Base-by-base conservation (phyloP, 768 basidiomycete species). In the Suillus clintonianus region DNA sequence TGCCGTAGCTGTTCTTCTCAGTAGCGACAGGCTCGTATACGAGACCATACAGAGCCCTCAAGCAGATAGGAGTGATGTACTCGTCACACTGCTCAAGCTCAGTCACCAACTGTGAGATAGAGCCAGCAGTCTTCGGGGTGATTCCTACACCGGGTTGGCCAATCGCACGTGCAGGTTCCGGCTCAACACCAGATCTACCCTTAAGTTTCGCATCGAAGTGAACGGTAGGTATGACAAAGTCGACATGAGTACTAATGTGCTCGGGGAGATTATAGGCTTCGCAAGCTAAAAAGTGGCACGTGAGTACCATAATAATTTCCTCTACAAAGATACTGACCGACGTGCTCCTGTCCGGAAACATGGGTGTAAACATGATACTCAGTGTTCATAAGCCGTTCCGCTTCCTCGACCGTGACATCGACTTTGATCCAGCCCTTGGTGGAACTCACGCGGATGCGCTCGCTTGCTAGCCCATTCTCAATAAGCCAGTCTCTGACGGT, bases 351-450 rank as follows among this genome's bases (percentile, higher is more conserved):
- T 61, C 75, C 71, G n/a, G 71, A 60, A 27, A 13, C 54, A 59
- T 79, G 74, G 62, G 62, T 64, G 63, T 74, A 79, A 37, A 78
- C 59, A 51, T 71, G 69, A 66, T 78, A 79, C 61, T 76, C 64
- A 13, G 78, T 74, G 59, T 70, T 70, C 27, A 78, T 65, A 32
- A 77, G 76, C 19, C 67, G 57, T 61, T 79, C 77, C 24, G 74
- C 78, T 66, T 79, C 75, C 22, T 66, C 69, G 32, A 74, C 59
- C n/a, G 76, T 73, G 47, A 62, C 62, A 37, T 76, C 61, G 22
- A 72, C 69, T 47, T 75, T 70, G 30, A 78, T 59, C 70, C 70
- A 71, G 34, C 70, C 69, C 45, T 67, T 69, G 65, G 60, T 75
- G 7, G 60, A 3, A 5, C 54, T 68, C 54, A 75, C 48, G 17